These are phyloP conservation scores for Neonectria magnoliae DNA, from an alignment of 2,329 filamentous ascomycete species.

Conservation along the genomic window DNA sequence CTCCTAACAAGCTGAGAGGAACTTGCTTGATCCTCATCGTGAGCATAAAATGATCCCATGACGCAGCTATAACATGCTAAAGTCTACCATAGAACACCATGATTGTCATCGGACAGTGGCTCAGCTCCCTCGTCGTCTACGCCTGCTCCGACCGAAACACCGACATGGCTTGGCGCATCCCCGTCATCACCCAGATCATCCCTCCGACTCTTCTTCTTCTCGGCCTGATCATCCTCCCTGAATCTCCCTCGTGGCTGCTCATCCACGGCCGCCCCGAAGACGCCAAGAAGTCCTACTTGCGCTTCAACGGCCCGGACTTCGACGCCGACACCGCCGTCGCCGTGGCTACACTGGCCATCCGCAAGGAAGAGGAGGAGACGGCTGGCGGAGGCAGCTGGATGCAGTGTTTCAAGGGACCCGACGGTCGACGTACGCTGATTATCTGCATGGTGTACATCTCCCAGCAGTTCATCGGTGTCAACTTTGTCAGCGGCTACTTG, in stretches of 20 bases:
- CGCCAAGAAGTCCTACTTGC: constrained; percentile 39
- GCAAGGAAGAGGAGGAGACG: constrained; percentile 31
- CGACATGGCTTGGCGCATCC: constrained; percentile 55
- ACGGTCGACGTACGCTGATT: constrained; percentile 40
- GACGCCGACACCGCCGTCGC: constrained; percentile 35
- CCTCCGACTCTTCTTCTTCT: constrained; percentile 52
- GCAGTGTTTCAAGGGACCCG: constrained; percentile 40
- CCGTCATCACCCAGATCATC: constrained; percentile 56
- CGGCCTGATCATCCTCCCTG: constrained; percentile 51
- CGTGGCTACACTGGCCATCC: constrained; percentile 33
- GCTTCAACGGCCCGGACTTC: constrained; percentile 41
- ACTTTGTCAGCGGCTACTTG: constrained; percentile 42
- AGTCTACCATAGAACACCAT: constrained; percentile 41
- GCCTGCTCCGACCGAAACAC: constrained; percentile 29
- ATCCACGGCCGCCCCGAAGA: constrained; percentile 49
- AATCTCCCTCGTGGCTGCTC: constrained; percentile 58
- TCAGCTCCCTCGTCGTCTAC: constrained; percentile 41
- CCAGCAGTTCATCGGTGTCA: constrained; percentile 44
- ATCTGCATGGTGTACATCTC: constrained; percentile 45
- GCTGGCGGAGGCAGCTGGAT: constrained; percentile 33
- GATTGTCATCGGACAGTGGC: constrained; percentile 46
- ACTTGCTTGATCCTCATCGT: constrained; percentile 42
- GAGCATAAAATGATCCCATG: not conserved
- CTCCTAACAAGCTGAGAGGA: constrained; percentile 45
- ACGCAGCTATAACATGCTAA: not conserved